Conservation (phyloP, 2,329 filamentous ascomycete species). For the Amylocarpus encephaloides region DNA sequence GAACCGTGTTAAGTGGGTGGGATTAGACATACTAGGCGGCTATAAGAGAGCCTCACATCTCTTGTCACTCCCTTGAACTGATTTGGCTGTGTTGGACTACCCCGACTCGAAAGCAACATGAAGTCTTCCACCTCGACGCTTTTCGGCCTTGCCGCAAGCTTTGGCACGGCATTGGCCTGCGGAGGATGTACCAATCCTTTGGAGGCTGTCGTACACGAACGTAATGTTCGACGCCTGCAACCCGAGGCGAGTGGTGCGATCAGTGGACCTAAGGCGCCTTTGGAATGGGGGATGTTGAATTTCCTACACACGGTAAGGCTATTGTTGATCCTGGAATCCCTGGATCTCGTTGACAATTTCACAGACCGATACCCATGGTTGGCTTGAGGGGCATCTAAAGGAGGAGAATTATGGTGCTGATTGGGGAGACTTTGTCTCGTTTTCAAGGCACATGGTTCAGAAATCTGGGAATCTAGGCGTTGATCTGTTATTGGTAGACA, state of each 20-base stretch:
- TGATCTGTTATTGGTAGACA: slow-evolving; percentile 82
- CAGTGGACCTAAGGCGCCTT: slow-evolving; percentile 35
- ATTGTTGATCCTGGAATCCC: background rate
- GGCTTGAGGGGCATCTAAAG: slow-evolving; percentile 85
- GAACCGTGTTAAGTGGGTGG: background rate
- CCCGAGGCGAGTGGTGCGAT: slow-evolving; percentile 39
- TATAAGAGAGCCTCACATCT: background rate
- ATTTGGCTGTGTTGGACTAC: background rate
- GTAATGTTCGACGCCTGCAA: slow-evolving; percentile 44
- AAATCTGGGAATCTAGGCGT: slow-evolving; percentile 70
- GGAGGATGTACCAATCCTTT: slow-evolving; percentile 38
- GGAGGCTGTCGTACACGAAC: slow-evolving; percentile 37
- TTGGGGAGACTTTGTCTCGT: slow-evolving; percentile 96
- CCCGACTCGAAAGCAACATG: slow-evolving; percentile 11
- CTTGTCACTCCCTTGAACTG: background rate
- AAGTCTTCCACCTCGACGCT: slow-evolving; percentile 7
- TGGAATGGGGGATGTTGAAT: slow-evolving; percentile 26
- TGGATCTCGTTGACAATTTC: background rate
- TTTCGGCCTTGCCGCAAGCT: slow-evolving; percentile 16
- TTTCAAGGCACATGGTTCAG: slow-evolving; percentile 71
- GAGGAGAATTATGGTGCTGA: slow-evolving; percentile 91
- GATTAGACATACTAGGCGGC: background rate
- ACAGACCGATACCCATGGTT: slow-evolving; percentile 47
- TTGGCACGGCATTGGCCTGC: slow-evolving; percentile 33
- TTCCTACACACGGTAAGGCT: slow-evolving; percentile 25